Evolutionary conservation across 257 asterid species (phyloP).

Genomic region (Plectranthus barbatus): DNA sequence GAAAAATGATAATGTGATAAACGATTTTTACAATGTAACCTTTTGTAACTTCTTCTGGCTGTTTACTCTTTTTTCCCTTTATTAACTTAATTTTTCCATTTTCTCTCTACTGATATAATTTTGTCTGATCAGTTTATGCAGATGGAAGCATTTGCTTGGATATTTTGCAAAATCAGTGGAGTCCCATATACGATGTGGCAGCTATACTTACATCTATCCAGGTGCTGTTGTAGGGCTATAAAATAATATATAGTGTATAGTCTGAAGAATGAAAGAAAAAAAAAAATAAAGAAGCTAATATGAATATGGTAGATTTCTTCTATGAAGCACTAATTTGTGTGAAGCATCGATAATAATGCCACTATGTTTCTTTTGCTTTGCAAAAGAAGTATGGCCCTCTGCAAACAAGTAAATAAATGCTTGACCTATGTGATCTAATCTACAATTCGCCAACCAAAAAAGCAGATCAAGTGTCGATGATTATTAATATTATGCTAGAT

Average conservation of each 20-base stretch:
- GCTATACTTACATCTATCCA: constrained; percentile 87
- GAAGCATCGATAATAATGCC: no score
- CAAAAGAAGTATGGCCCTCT: not conserved
- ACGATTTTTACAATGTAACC: not conserved
- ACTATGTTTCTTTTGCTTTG: no score
- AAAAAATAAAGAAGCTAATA: no score
- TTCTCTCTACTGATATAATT: not conserved
- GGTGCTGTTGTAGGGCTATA: constrained; percentile 26
- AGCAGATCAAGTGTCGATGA: no score
- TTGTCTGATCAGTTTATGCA: constrained; percentile 54
- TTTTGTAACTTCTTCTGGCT: not conserved
- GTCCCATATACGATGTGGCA: constrained; percentile 89
- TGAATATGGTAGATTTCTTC: not conserved
- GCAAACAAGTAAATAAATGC: not conserved
- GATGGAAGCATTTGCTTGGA: constrained; percentile 94
- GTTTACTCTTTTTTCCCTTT: not conserved
- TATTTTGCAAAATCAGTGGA: constrained; percentile 94
- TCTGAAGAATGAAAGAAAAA: not conserved
- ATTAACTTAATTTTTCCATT: not conserved
- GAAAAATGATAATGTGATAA: not conserved
- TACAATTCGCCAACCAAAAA: not conserved
- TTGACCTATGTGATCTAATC: not conserved
- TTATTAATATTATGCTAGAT: not conserved
- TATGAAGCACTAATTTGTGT: not conserved
- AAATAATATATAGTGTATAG: not conserved